Evolutionary conservation across 352 stramenopile species (phyloP).

Genomic region (Phytopythium cucurbitacearum): DNA sequence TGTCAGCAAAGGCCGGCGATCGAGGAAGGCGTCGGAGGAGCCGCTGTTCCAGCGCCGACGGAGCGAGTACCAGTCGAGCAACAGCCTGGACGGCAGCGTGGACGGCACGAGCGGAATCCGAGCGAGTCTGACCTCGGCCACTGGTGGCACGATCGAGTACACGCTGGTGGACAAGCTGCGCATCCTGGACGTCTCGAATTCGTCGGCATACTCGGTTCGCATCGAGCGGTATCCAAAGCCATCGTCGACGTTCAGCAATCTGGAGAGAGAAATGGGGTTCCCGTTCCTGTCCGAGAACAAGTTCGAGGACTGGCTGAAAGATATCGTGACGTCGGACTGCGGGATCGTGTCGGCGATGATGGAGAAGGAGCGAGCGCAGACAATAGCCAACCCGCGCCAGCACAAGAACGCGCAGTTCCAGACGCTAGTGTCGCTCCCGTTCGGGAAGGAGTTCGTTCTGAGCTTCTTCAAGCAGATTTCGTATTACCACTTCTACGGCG

Average conservation of each 20-base stretch:
- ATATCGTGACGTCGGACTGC: conserved; percentile 57
- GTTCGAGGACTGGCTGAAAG: conserved; percentile 68
- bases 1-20: conserved; percentile 6
- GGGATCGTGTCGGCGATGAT: conserved; percentile 40
- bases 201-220: conserved; percentile 66
- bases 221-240: conserved; percentile 81
- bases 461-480: conserved; percentile 75
- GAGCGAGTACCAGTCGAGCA: conserved; percentile 33
- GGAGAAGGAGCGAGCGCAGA: conserved; percentile 40
- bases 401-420: conserved; percentile 72
- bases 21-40: conserved; percentile 38
- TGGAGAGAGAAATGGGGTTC: conserved; percentile 53
- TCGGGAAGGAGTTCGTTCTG: conserved; percentile 53
- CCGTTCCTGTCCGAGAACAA: conserved; percentile 63
- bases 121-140: conserved; percentile 51
- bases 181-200: conserved; percentile 63
- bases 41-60: conserved; percentile 54
- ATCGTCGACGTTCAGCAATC: conserved; percentile 57
- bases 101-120: conserved; percentile 34
- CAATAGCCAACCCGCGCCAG: conserved; percentile 43
- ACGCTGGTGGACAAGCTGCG: conserved; percentile 64
- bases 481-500: conserved; percentile 58
- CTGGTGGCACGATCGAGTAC: conserved; percentile 50
- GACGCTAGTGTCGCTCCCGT: conserved; percentile 63
- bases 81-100: conserved; percentile 36